phyloP scores from a whole-genome alignment of 176 grass and related monocot species.

The Oryza longistaminata region DNA sequence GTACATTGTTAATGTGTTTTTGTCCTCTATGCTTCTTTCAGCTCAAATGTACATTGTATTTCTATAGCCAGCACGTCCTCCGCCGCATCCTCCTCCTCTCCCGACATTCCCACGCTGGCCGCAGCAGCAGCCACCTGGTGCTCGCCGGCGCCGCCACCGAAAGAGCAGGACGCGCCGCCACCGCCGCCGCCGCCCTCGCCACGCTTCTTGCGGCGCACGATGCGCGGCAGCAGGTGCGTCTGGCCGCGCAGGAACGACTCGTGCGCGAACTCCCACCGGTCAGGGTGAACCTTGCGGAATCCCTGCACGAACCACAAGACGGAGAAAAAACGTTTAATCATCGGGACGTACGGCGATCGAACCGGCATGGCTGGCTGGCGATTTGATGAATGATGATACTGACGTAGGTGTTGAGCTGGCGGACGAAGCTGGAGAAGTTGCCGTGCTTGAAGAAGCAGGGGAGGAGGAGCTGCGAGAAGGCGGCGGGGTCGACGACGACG shows the following conservation, averaged over 20 bases:
- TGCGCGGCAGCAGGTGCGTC: slow-evolving; percentile 57
- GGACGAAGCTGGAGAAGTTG: slow-evolving; percentile 96
- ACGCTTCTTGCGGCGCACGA: slow-evolving; percentile 56
- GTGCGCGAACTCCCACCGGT: slow-evolving; percentile 82
- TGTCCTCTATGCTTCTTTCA: too few species aligned
- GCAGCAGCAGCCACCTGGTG: neutral
- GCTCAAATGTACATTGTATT: too few species aligned
- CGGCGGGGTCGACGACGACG: slow-evolving; percentile 52
- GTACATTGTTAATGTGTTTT: too few species aligned
- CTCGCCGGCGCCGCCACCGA: neutral
- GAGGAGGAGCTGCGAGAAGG: slow-evolving; percentile 69
- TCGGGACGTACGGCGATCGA: neutral
- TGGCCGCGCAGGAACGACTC: slow-evolving; percentile 67
- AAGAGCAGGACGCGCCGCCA: neutral
- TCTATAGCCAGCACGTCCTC: neutral
- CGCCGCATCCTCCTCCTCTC: neutral
- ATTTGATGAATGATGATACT: neutral
- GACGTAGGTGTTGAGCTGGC: slow-evolving; percentile 88
- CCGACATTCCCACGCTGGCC: neutral
- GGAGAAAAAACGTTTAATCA: neutral
- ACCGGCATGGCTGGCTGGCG: neutral
- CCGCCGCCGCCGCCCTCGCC: neutral
- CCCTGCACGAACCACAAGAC: slow-evolving; percentile 30
- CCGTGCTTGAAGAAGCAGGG: slow-evolving; percentile 88
- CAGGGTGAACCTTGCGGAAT: slow-evolving; percentile 75